Evolutionary conservation across 2,329 filamentous ascomycete genomes (phyloP).

Genomic region (Bipolaris zeicola): DNA sequence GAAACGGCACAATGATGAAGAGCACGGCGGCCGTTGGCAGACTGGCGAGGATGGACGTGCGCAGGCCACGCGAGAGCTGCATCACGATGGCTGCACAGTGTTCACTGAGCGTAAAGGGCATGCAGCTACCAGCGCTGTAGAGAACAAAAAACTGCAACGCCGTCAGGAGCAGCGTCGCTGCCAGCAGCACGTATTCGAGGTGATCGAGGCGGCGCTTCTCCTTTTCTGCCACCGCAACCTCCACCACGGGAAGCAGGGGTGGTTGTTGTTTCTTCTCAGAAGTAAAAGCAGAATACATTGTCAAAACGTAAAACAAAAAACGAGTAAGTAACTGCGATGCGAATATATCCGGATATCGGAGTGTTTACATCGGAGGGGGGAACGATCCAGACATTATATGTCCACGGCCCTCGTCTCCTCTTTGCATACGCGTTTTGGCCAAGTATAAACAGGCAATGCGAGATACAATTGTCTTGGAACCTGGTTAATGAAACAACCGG

Average conservation of each 20-base stretch:
- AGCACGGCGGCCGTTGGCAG: constrained; percentile 28
- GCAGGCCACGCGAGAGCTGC: constrained; percentile 26
- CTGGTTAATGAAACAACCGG: constrained; percentile 13
- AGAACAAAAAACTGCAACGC: constrained; percentile 25
- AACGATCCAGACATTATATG: not conserved
- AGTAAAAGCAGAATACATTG: constrained; percentile 5
- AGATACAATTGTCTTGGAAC: constrained; percentile 9
- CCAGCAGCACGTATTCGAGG: constrained; percentile 11
- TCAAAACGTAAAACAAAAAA: not conserved
- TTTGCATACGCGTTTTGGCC: not conserved
- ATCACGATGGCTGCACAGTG: constrained; percentile 13
- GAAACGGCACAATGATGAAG: constrained; percentile 27
- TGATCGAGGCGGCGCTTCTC: constrained; percentile 3
- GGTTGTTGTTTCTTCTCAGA: constrained; percentile 7
- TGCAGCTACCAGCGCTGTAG: constrained; percentile 16
- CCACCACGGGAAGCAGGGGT: constrained; percentile 10
- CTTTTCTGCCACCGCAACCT: not conserved
- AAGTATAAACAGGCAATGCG: constrained; percentile 2
- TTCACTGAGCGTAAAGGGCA: not conserved
- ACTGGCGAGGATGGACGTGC: constrained; percentile 25
- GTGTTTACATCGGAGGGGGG: not conserved
- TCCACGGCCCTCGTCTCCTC: not conserved
- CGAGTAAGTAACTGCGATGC: too few species aligned
- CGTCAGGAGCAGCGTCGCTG: constrained; percentile 16
- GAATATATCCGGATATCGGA: too few species aligned